phyloP scores from a whole-genome alignment of 108 stramenopile genomes.

The Aurantiochytrium sp. region DNA sequence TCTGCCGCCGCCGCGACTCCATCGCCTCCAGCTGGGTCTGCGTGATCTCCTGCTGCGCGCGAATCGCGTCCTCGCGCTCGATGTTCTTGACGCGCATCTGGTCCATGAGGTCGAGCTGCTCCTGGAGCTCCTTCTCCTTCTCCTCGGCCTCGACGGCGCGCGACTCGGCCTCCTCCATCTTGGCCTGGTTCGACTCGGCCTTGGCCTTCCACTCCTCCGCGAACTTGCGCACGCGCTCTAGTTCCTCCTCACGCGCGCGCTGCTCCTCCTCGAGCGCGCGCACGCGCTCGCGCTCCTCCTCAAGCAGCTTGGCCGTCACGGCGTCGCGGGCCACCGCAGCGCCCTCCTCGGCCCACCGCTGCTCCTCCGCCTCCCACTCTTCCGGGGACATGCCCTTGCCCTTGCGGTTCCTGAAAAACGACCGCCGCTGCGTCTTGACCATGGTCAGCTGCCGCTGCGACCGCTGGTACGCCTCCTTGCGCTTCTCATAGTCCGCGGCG shows the following conservation, averaged over 20 bases:
- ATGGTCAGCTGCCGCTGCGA: neutral
- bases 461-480: neutral
- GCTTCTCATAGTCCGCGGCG: neutral
- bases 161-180: neutral
- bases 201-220: neutral
- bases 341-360: neutral
- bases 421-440: neutral
- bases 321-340: neutral
- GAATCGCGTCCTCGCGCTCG: constrained; percentile 11
- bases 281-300: constrained; percentile 1
- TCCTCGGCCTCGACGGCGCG: neutral
- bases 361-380: neutral
- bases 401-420: neutral
- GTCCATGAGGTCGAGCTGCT: neutral
- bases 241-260: neutral
- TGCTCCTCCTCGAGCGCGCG: neutral
- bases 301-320: neutral
- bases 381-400: neutral
- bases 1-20: neutral
- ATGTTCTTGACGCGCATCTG: constrained; percentile 13
- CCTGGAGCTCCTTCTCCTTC: neutral
- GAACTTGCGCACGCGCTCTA: neutral
- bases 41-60: neutral
- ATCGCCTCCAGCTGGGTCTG: constrained; percentile 9
- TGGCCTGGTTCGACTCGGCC: neutral